These are phyloP conservation scores for Anastatica hierochuntica DNA, from an alignment of 345 rosid genomes.

Conservation along the genomic window DNA sequence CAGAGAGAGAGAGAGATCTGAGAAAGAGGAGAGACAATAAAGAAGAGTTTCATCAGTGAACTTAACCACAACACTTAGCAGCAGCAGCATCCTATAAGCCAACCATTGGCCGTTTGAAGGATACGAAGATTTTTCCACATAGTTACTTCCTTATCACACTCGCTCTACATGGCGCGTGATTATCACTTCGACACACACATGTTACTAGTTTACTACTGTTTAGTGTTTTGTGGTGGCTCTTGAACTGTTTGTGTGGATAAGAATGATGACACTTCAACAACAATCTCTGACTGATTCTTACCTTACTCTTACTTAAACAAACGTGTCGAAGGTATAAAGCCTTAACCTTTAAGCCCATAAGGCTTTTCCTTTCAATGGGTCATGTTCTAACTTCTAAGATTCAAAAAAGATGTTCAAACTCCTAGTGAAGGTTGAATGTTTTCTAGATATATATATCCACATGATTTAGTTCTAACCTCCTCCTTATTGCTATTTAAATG, in stretches of 20 bases:
- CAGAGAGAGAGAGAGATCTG: conserved; percentile 4
- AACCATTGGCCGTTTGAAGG: conserved; percentile 11
- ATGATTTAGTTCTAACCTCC: no score
- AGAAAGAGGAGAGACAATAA: background rate
- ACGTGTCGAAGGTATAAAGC: background rate
- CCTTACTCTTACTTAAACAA: no score
- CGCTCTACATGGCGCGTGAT: background rate
- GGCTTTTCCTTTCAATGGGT: background rate
- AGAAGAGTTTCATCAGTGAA: background rate
- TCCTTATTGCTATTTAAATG: no score
- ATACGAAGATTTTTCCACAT: conserved; percentile 12
- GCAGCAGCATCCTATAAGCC: background rate
- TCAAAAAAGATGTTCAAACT: no score
- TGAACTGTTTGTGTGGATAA: conserved; percentile 6
- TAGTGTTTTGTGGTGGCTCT: conserved; percentile 12
- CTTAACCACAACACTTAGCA: background rate
- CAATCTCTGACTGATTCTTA: background rate
- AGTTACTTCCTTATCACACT: background rate
- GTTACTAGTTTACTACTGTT: background rate
- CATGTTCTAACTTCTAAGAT: no score
- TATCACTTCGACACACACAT: conserved; percentile 1
- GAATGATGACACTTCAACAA: conserved; percentile 1
- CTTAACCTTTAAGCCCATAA: background rate
- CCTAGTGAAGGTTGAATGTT: no score
- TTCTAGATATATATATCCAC: no score